Evolutionary conservation across 164 flowering plant genomes (phyloP).

Genomic region (Piper betle): DNA sequence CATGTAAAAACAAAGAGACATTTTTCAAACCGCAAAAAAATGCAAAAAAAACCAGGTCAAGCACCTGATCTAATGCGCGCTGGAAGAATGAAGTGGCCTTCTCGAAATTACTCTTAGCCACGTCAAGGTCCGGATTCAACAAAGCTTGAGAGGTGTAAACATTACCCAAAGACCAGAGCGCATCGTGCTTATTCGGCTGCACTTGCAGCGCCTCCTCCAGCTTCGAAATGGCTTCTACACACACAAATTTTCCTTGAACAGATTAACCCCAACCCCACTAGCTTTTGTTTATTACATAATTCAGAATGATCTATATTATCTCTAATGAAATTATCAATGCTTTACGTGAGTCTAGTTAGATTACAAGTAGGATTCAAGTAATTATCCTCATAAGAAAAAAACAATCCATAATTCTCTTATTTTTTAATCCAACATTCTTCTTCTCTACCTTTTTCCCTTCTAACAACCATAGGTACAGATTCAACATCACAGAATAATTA

Average conservation of each 20-base stretch:
- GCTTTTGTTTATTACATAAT: background rate
- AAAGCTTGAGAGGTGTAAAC: slow-evolving; percentile 69
- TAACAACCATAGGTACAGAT: no score
- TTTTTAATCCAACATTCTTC: background rate
- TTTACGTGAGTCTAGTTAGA: background rate
- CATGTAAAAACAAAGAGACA: background rate
- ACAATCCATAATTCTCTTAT: background rate
- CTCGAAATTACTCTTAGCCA: slow-evolving; percentile 43
- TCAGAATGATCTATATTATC: background rate
- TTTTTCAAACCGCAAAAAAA: background rate
- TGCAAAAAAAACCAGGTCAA: background rate
- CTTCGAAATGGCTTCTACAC: slow-evolving; percentile 54
- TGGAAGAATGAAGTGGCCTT: slow-evolving; percentile 48
- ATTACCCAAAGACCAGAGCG: slow-evolving; percentile 86
- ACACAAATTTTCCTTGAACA: background rate
- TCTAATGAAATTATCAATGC: background rate
- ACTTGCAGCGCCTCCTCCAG: slow-evolving; percentile 68
- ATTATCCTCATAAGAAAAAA: background rate
- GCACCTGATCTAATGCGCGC: slow-evolving; percentile 65
- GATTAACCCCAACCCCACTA: background rate
- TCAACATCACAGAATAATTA: no score
- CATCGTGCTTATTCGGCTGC: slow-evolving; percentile 59
- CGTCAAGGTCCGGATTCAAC: slow-evolving; percentile 49
- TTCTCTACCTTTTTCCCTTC: no score
- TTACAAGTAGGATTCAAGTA: background rate